Base-by-base conservation (phyloP, 345 rosid genomes). In the Sisymbrium altissimum region DNA sequence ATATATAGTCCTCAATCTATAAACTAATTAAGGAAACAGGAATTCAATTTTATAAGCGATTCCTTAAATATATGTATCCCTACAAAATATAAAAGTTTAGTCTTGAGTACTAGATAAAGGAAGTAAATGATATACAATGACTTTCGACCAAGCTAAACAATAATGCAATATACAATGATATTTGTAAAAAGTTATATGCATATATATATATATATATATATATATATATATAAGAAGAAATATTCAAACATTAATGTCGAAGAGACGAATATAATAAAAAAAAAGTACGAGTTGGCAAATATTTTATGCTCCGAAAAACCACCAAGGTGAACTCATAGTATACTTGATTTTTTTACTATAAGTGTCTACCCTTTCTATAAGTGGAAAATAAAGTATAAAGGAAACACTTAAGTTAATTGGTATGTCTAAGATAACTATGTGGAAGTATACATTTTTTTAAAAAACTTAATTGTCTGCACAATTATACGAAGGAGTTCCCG, bases 281-380 rank as follows among this genome's bases (percentile, higher is more conserved):
- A 46, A n/a, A 39, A 36, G 36, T 4, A 64, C 35, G 38, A 66
- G 72, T 48, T 58, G 67, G 73, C 68, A 66, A 57, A 48, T 74
- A 58, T 46, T 29, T 38, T 39, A 58, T 66, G 60, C 53, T 17
- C 41, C 7, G 59, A 41, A 32, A 41, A 65, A 27, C 41, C 66
- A 56, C 41, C 33, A 27, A 43, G 41, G 46, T 21, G 19, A 73
- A 55, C 23, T 59, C 43, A 41, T 67, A 67, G n/a, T 38, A 30
- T 67, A 74, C 50, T 40, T 30, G 41, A 35, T 49, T 67, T 72
- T 32, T 15, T 52, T 75, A 68, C 79, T 69, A 75, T 15, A 35
- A 61, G 1, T 62, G 58, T 61, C 65, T 6, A 33, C 12, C 19
- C 25, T 44, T 66, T 15, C 79, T 27, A 69, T 44, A 62, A 69